Conservation (phyloP, 1,139 yeast species). For the Pichia sp. region DNA sequence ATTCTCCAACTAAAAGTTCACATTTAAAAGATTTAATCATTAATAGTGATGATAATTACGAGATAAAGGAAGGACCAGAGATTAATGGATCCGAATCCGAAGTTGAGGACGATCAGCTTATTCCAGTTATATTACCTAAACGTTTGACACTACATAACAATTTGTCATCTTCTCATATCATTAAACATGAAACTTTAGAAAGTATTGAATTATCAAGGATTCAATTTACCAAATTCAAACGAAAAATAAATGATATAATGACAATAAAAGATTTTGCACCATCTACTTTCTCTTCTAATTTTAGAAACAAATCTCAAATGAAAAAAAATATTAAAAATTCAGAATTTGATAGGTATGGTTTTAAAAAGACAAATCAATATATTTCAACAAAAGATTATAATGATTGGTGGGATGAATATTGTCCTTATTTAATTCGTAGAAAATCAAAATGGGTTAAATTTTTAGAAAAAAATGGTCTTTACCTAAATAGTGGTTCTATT, state of each 20-base stretch:
- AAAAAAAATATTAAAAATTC: conserved; percentile 24
- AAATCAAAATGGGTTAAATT: conserved; percentile 70
- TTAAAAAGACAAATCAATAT: conserved; percentile 56
- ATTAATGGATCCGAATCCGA: not conserved
- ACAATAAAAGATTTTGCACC: conserved; percentile 6
- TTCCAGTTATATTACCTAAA: too few species aligned
- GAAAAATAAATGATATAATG: conserved; percentile 1
- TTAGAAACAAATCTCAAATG: conserved; percentile 3
- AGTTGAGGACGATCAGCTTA: too few species aligned
- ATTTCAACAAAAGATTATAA: conserved; percentile 56
- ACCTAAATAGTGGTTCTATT: conserved; percentile 9
- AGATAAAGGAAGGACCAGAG: conserved; percentile 1
- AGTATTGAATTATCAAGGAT: conserved; percentile 1
- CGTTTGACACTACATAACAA: not conserved
- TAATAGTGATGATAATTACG: not conserved
- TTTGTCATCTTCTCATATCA: conserved; percentile 6
- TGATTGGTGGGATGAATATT: conserved; percentile 65
- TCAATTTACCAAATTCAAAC: conserved; percentile 3
- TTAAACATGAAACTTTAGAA: conserved; percentile 7
- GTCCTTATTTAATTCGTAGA: conserved; percentile 55
- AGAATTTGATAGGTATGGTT: conserved; percentile 76
- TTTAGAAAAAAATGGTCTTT: conserved; percentile 64
- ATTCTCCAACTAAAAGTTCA: conserved; percentile 5
- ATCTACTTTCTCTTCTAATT: conserved; percentile 2
- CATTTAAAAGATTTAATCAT: not conserved